Conservation (phyloP, 2,329 filamentous ascomycete species). For the Calonectria montana region DNA sequence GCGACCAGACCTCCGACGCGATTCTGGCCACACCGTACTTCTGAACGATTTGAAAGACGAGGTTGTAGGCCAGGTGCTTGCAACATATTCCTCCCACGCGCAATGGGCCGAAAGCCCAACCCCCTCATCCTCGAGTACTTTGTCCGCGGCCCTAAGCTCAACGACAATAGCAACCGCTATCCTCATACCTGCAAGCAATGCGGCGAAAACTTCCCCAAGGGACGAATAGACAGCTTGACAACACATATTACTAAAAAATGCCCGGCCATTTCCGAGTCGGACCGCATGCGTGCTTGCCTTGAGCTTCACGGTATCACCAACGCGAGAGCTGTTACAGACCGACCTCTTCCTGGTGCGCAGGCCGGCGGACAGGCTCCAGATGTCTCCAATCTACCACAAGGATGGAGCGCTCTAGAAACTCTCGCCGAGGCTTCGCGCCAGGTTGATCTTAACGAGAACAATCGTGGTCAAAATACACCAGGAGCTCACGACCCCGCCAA, state of each 20-base stretch:
- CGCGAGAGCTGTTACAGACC: slow-evolving; percentile 49
- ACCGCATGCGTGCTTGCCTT: slow-evolving; percentile 80
- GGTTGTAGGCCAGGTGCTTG: slow-evolving; percentile 43
- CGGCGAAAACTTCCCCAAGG: slow-evolving; percentile 90
- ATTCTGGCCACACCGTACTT: slow-evolving; percentile 31
- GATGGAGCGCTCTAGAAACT: slow-evolving; percentile 86
- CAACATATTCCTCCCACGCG: slow-evolving; percentile 41
- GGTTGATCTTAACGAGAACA: slow-evolving; percentile 74
- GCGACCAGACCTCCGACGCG: slow-evolving; percentile 28
- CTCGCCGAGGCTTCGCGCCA: slow-evolving; percentile 89
- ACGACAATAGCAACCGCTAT: slow-evolving; percentile 91
- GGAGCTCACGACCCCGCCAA: slow-evolving; percentile 46
- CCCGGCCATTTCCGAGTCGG: slow-evolving; percentile 78
- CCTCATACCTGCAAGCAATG: slow-evolving; percentile 91
- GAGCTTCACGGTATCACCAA: slow-evolving; percentile 77
- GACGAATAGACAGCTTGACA: slow-evolving; percentile 84
- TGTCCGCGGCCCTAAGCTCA: slow-evolving; percentile 84
- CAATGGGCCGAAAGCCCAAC: slow-evolving; percentile 87
- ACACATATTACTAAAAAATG: slow-evolving; percentile 89
- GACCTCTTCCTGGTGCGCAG: slow-evolving; percentile 42
- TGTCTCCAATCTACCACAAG: slow-evolving; percentile 58
- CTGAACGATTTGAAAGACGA: slow-evolving; percentile 32
- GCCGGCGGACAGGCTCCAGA: slow-evolving; percentile 44
- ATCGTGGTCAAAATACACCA: slow-evolving; percentile 58
- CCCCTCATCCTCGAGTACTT: slow-evolving; percentile 90